These are phyloP conservation scores for Nannochloris sp. DNA, from an alignment of 139 green algal genomes.

Conservation along the genomic window DNA sequence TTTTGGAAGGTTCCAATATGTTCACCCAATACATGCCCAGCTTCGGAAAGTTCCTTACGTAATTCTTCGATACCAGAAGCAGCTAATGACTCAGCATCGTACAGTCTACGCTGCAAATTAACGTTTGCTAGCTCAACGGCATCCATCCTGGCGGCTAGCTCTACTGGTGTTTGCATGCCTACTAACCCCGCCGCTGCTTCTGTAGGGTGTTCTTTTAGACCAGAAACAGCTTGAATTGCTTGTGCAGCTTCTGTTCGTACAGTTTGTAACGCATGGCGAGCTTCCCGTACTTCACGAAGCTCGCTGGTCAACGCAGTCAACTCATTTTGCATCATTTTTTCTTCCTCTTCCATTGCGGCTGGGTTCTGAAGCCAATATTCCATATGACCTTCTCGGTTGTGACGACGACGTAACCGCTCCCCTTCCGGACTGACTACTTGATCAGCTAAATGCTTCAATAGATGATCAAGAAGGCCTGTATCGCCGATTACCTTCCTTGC, in stretches of 20 bases:
- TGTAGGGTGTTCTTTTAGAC: background rate
- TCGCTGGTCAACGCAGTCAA: constrained; percentile 14
- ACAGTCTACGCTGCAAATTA: background rate
- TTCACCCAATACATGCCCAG: background rate
- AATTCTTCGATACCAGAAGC: background rate
- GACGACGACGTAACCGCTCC: constrained; percentile 37
- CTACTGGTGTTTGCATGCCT: background rate
- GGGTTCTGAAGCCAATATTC: constrained; percentile 49
- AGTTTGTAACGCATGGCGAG: constrained; percentile 13
- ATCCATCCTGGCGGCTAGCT: background rate
- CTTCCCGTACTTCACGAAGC: constrained; percentile 21
- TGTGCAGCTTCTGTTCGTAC: constrained; percentile 16
- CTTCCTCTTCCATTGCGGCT: constrained; percentile 1
- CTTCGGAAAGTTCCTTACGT: background rate
- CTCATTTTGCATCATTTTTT: constrained; percentile 20
- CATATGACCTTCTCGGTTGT: constrained; percentile 54
- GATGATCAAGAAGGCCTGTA: constrained; percentile 56
- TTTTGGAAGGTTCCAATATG: constrained; percentile 1
- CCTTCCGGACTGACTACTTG: constrained; percentile 24
- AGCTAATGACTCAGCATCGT: background rate
- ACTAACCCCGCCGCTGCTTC: background rate
- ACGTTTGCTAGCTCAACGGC: background rate
- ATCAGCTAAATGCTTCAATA: constrained; percentile 56
- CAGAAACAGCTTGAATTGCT: constrained; percentile 12
- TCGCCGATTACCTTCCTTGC: constrained; percentile 46